Evolutionary conservation across 768 basidiomycete genomes (phyloP).

Genomic region (Boletus rufocinnamomeus): DNA sequence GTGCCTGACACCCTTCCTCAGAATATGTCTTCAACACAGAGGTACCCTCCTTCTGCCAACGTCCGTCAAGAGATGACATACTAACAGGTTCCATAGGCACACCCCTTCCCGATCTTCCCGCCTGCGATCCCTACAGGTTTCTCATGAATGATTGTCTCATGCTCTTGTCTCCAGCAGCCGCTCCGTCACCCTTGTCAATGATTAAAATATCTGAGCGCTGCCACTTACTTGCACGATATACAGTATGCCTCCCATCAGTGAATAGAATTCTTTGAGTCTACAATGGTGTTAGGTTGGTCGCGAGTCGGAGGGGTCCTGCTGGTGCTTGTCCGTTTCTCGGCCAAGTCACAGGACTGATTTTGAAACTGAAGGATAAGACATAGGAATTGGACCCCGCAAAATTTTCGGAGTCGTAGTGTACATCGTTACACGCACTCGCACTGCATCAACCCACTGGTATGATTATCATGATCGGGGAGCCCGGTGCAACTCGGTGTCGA

Average conservation of each 20-base stretch:
- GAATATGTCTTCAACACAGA: conserved; percentile 95
- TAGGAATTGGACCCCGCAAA: too few relatives aligned
- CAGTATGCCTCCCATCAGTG: background rate
- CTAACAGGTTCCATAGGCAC: conserved; percentile 45
- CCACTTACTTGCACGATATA: background rate
- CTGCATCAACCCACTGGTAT: too few relatives aligned
- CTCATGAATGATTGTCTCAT: conserved; percentile 34
- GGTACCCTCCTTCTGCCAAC: conserved; percentile 40
- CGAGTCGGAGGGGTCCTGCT: too few relatives aligned
- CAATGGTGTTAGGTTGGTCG: background rate
- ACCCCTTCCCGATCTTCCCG: conserved; percentile 70
- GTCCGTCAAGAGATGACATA: background rate
- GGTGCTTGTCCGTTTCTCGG: too few relatives aligned
- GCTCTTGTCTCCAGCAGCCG: background rate
- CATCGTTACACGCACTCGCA: too few relatives aligned
- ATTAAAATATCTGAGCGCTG: background rate
- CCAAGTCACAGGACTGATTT: too few relatives aligned
- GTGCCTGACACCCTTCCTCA: conserved; percentile 31
- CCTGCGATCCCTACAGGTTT: conserved; percentile 52
- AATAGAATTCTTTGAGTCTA: background rate
- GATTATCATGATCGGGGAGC: too few relatives aligned
- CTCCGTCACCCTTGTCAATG: background rate
- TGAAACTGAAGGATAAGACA: too few relatives aligned
- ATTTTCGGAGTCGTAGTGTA: too few relatives aligned
- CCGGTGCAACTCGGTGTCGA: conserved; percentile 45